Evolutionary conservation across 176 grass and related monocot species (phyloP).

Genomic region (Triticum urartu): DNA sequence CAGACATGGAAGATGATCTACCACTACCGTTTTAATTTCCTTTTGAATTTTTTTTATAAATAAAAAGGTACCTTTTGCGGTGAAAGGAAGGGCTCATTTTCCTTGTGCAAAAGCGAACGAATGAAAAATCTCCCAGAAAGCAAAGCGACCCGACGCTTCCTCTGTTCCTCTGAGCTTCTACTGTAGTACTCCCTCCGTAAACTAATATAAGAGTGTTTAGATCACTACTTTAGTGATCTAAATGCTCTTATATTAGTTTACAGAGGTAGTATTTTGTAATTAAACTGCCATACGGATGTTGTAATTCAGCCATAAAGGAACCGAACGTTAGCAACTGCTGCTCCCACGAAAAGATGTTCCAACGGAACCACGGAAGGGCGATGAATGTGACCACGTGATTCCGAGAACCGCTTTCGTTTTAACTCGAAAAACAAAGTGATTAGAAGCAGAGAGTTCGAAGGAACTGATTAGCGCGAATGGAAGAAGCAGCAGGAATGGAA

Average conservation of each 20-base stretch:
- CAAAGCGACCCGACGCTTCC: background rate
- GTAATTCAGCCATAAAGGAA: background rate
- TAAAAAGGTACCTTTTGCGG: background rate
- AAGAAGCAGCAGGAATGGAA: background rate
- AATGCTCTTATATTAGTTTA: too few species aligned
- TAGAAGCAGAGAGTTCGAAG: background rate
- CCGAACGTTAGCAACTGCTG: background rate
- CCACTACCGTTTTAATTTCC: background rate
- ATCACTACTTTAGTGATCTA: too few species aligned
- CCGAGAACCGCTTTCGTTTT: background rate
- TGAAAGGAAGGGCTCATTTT: background rate
- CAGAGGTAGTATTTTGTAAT: too few species aligned
- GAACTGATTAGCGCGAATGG: background rate
- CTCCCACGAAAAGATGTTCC: constrained; percentile 2
- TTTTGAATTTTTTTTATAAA: too few species aligned
- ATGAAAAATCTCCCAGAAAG: constrained; percentile 4
- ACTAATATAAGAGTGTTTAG: too few species aligned
- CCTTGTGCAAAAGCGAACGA: background rate
- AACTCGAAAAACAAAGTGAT: background rate
- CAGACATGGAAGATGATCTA: background rate
- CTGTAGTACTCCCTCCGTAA: too few species aligned
- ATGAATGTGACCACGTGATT: background rate
- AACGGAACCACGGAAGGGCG: background rate
- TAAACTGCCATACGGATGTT: background rate
- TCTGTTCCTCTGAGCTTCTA: background rate